Evolutionary conservation across 2,329 filamentous ascomycete genomes (phyloP), one percentile per base, ranked within the genome.

Genomic region (Neofusicoccum sp.): DNA sequence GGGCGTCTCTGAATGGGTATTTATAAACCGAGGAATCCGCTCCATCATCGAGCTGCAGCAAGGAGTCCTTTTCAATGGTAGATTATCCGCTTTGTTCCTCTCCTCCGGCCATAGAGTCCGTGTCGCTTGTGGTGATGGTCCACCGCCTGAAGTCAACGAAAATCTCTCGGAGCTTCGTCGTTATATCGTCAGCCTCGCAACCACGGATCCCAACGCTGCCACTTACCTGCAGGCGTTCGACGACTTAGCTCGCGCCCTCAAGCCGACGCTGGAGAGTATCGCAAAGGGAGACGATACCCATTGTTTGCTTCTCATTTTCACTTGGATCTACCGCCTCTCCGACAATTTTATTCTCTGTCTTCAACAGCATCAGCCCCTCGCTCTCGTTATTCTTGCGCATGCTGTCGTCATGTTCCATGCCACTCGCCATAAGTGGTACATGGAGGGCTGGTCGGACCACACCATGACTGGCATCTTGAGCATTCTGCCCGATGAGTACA

Each of bases 381-480:
- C 52, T 3, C 61, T 63, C 16, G 28, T 63, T 29, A 49, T 63
- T 3, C 28, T 63, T 1, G 14, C 61, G 2, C 60, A 59, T 14
- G 48, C 60, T 34, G 36, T 34, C 9, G 52, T 60, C 0, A 31
- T 59, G 52, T 9, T 63, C 4, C 41, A 54, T 11, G 28, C 2
- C 3, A n/a, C n/a, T 6, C n/a, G n/a, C 1, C 12, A 5, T 9
- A 22, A 34, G 8, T 65, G 64, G 64, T 56, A 43, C 36, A 59
- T 64, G 49, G 22, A 63, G 3, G 34, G 16, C 8, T 65, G 62
- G 64, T 16, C 59, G 29, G 49, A 63, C 14, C 64, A 65, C 33
- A 43, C 64, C n/a, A 45, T 65, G 50, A 22, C 49, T 11, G 61
- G 62, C 2, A 59, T 61, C 6, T 33, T 31, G 9, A 36, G 43